Percentiles rank a stretch among this genome's conserved stretches.
Conservation (phyloP, 805 yeast species). For the Naumovozyma dairenensis region DNA sequence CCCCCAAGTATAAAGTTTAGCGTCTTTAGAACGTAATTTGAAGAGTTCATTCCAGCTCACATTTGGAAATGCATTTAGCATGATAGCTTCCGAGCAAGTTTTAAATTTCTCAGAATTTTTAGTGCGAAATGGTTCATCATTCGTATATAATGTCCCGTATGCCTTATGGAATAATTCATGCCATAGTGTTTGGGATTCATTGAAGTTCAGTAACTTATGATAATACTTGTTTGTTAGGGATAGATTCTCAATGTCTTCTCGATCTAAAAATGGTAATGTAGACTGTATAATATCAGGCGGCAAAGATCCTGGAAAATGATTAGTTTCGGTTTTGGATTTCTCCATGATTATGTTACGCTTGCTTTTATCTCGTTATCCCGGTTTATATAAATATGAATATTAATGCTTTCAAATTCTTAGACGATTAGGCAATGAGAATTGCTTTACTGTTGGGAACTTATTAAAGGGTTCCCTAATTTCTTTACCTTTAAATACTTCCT, state of each 20-base stretch:
- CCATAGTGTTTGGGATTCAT: conserved; percentile 24
- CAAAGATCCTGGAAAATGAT: no score
- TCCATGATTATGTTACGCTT: no score
- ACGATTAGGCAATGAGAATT: no score
- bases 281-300: conserved; percentile 27
- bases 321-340: no score
- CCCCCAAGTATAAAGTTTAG: conserved; percentile 28
- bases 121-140: conserved; percentile 23
- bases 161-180: conserved; percentile 24
- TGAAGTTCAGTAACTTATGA: conserved; percentile 19
- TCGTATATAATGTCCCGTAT: conserved; percentile 19
- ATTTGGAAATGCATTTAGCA: conserved; percentile 11
- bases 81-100: conserved; percentile 21
- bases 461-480: no score
- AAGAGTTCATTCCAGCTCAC: conserved; percentile 23
- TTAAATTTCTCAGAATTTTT: conserved; percentile 12
- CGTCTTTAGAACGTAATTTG: conserved; percentile 12
- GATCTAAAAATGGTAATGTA: conserved; percentile 22
- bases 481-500: no score
- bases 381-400: no score
- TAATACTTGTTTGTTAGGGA: conserved; percentile 27
- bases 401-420: no score
- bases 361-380: no score
- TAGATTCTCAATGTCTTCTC: conserved; percentile 21
- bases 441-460: no score